These are phyloP conservation scores for Tolypocladium tropicale DNA, from an alignment of 2,329 filamentous ascomycete genomes.

Conservation along the genomic window DNA sequence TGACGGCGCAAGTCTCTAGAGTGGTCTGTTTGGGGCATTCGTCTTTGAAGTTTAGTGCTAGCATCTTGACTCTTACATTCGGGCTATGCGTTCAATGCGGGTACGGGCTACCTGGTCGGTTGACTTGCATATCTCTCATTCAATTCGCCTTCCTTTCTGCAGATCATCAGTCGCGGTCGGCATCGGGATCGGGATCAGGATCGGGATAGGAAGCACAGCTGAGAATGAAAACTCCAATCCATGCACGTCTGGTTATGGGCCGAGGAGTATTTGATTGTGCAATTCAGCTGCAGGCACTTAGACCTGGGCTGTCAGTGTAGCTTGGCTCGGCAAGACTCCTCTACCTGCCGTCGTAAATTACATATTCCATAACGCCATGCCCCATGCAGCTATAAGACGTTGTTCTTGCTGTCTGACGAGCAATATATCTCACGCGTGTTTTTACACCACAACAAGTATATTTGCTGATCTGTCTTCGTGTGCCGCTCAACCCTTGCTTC, in stretches of 20 bases:
- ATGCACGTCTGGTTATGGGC: no score
- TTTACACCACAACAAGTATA: background rate
- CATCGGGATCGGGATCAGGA: background rate
- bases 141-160: background rate
- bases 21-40: background rate
- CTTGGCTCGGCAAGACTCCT: conserved; percentile 11
- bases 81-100: background rate
- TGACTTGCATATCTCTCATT: background rate
- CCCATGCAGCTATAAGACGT: conserved; percentile 20
- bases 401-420: conserved; percentile 1
- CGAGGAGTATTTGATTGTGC: background rate
- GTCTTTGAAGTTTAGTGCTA: background rate
- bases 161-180: background rate
- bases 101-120: background rate
- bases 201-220: background rate
- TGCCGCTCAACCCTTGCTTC: conserved; percentile 50
- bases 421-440: background rate
- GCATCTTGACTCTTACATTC: background rate
- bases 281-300: background rate
- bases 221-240: background rate
- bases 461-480: background rate
- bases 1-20: conserved; percentile 5
- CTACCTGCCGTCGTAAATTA: conserved; percentile 22
- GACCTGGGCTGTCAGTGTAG: conserved; percentile 5
- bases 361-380: conserved; percentile 27